These are phyloP conservation scores for Phytophthora sp. DNA, from an alignment of 352 stramenopile genomes.

Conservation along the genomic window DNA sequence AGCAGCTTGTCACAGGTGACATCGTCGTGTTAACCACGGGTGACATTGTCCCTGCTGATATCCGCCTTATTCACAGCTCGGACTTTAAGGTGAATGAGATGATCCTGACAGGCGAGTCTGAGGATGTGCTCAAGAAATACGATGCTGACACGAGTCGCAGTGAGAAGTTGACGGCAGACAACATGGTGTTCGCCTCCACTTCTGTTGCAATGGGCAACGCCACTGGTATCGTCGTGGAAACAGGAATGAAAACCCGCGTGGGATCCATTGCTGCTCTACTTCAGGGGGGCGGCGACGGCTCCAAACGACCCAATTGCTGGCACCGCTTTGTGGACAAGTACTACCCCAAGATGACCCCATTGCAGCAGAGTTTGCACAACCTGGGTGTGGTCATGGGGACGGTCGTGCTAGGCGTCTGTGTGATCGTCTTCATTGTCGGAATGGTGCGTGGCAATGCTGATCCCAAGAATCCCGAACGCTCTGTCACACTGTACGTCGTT, in stretches of 20 bases:
- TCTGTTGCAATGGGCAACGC: conserved; percentile 72
- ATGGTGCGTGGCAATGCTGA: conserved; percentile 70
- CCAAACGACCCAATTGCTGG: conserved; percentile 57
- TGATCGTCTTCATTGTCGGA: conserved; percentile 94
- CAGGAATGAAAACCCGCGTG: conserved; percentile 68
- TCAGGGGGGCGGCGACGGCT: conserved; percentile 41
- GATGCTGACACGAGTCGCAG: conserved; percentile 51
- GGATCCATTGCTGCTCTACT: conserved; percentile 67
- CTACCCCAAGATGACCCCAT: conserved; percentile 83
- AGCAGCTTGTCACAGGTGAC: conserved; percentile 73
- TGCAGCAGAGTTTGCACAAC: conserved; percentile 94
- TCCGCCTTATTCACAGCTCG: conserved; percentile 86
- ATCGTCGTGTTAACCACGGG: conserved; percentile 89
- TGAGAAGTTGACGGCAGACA: conserved; percentile 67
- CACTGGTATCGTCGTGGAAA: conserved; percentile 64
- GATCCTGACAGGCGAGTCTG: conserved; percentile 93
- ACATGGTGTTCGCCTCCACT: conserved; percentile 95
- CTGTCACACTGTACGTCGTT: conserved; percentile 93
- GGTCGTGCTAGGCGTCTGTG: conserved; percentile 86
- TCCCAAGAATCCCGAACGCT: conserved; percentile 77
- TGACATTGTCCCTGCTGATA: conserved; percentile 94
- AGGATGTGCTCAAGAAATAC: conserved; percentile 78
- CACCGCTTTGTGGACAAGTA: conserved; percentile 68
- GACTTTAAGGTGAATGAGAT: conserved; percentile 93
- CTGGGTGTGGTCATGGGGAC: conserved; percentile 93